phyloP scores from a whole-genome alignment of 495 filamentous ascomycete genomes.

The Aspergillus hancockii region DNA sequence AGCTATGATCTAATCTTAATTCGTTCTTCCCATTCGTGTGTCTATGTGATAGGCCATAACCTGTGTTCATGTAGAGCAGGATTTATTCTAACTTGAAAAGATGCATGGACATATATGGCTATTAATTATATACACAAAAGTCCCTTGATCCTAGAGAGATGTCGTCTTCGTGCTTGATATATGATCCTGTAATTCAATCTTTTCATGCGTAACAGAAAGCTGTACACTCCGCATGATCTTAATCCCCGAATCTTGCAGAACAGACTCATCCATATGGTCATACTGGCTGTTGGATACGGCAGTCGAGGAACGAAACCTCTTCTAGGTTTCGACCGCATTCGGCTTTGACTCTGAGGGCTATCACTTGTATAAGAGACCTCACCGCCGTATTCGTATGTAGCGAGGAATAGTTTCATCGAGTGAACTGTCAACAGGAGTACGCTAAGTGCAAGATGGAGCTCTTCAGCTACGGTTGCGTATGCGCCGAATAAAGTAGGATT shows the following conservation, averaged over 20 bases:
- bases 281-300: too few relatives aligned
- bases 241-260: too few relatives aligned
- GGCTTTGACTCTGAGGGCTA: not conserved
- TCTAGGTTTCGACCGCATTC: not conserved
- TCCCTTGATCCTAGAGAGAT: not conserved
- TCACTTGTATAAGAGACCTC: conserved; percentile 31
- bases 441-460: conserved; percentile 29
- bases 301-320: not conserved
- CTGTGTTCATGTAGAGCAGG: not conserved
- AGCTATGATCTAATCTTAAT: not conserved
- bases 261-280: too few relatives aligned
- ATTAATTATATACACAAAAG: too few relatives aligned
- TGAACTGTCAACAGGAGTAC: conserved; percentile 24
- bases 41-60: not conserved
- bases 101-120: too few relatives aligned
- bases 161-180: not conserved
- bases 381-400: conserved; percentile 32
- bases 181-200: not conserved
- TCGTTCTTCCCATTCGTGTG: not conserved
- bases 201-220: not conserved
- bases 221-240: not conserved
- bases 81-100: too few relatives aligned
- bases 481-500: conserved; percentile 26
- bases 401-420: conserved; percentile 42
- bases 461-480: conserved; percentile 25